A percentile compares a stretch with the other conserved stretches of the same genome.
These are phyloP conservation scores for Zopfochytrium polystomum DNA, from an alignment of 371 early-diverging fungal species.

Conservation along the genomic window DNA sequence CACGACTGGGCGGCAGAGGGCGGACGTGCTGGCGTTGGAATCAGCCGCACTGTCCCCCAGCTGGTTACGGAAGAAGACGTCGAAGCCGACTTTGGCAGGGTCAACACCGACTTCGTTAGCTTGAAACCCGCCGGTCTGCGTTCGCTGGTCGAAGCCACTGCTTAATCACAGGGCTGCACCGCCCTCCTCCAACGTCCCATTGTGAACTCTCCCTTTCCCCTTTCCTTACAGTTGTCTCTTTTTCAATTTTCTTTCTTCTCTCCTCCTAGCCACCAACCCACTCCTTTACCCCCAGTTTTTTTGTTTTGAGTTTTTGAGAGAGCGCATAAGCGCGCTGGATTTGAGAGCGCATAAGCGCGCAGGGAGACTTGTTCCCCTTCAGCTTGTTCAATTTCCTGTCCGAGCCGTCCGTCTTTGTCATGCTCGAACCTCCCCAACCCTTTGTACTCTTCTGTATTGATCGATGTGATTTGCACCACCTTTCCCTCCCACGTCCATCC, in stretches of 20 bases:
- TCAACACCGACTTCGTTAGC: neutral
- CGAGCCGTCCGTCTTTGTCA: too few species aligned
- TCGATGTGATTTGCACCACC: too few species aligned
- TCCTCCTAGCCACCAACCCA: neutral
- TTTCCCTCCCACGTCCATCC: too few species aligned
- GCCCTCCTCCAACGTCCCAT: neutral
- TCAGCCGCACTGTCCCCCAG: slow-evolving; percentile 30
- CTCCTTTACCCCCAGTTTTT: neutral
- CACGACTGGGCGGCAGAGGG: slow-evolving; percentile 82
- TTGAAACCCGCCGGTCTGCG: neutral
- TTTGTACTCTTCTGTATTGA: too few species aligned
- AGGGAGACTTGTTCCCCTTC: neutral
- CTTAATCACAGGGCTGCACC: neutral
- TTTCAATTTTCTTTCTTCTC: neutral
- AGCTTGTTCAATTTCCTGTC: neutral
- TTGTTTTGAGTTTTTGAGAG: neutral
- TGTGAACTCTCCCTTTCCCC: neutral
- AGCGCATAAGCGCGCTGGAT: neutral
- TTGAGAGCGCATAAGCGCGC: too few species aligned
- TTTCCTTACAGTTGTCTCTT: neutral
- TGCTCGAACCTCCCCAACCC: too few species aligned
- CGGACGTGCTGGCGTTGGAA: slow-evolving; percentile 86
- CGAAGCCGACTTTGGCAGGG: neutral
- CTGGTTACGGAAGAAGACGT: slow-evolving; percentile 27
- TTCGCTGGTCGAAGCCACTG: neutral